Evolutionary conservation across 108 stramenopile species (phyloP).

Genomic region (Bacterosira constricta): DNA sequence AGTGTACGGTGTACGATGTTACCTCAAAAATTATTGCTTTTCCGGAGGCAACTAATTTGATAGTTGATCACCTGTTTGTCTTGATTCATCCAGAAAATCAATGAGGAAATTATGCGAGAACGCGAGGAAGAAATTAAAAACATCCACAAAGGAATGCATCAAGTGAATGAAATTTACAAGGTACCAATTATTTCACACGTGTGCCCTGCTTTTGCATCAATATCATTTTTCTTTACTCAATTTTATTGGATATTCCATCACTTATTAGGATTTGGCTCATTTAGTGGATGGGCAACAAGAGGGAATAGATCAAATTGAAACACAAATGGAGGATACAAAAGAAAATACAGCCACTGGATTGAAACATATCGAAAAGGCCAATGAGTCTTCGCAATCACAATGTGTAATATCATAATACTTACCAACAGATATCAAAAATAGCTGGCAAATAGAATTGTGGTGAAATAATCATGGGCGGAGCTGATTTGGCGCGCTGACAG

Average conservation of each 20-base stretch:
- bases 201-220: neutral
- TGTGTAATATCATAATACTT: conserved; percentile 49
- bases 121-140: conserved; percentile 88
- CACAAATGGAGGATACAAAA: conserved; percentile 80
- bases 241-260: neutral
- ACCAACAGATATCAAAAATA: neutral
- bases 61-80: too few relatives aligned
- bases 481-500: too few relatives aligned
- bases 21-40: neutral
- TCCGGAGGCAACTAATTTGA: too few relatives aligned
- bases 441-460: too few relatives aligned
- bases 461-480: too few relatives aligned
- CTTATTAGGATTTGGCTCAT: conserved; percentile 80
- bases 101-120: conserved; percentile 87
- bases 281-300: conserved; percentile 88
- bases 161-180: conserved; percentile 93
- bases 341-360: conserved; percentile 78
- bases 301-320: conserved; percentile 84
- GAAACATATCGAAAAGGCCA: conserved; percentile 87
- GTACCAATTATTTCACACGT: conserved; percentile 6
- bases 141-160: conserved; percentile 88
- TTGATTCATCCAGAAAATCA: conserved; percentile 55
- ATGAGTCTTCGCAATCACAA: conserved; percentile 43
- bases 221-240: neutral
- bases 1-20: neutral